Base-by-base conservation (phyloP, 768 basidiomycete genomes). In the Mycena rosella region DNA sequence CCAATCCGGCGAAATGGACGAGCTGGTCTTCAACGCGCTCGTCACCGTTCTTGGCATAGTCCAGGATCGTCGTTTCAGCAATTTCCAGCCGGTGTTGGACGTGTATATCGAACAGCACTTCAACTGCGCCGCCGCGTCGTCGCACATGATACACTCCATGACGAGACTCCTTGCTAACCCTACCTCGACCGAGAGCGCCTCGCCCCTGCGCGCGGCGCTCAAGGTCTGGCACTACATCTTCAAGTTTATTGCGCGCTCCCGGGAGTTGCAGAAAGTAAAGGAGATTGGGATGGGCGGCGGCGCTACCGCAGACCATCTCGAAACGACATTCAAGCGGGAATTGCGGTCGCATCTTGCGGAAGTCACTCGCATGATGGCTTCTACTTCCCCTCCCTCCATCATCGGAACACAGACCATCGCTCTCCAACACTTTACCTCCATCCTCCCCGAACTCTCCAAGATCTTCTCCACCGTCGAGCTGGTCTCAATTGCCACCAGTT, bases 201-300 rank as follows among this genome's bases (percentile, higher is more conserved):
- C 92, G 20, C 87, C 88, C 7, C 85, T 98, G 61, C 90, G 96
- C 36, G 90, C 95, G 14, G 93, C 96, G 18, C 83, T 99, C 67
- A 98, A 98, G 78, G 97, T 98, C 32, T 97, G 96, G 96, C 93
- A 96, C 74, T 95, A 96, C 75, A 90, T 99, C 72, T 95, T 98
- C 88, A 94, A 94, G 76, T 95, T 99, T 79, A 93, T 98, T 74
- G 89, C 93, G 18, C 87, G 94, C n/a, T 91, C 96, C 3, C 85
- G 96, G 38, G 95, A 96, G 73, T 77, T 97, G 49, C 96, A 97
- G 77, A 94, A 94, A 77, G 83, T 85, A 8, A 91, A 91, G 74
- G 94, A 96, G 65, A 76, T 91, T 26, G 91, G 91, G 0, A 90
- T 94, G 82, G 90, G 91, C 27, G 89, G 90, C 14, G 93, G 91